Conservation (phyloP, 331 rosid genomes). For the Malus hybrid region DNA sequence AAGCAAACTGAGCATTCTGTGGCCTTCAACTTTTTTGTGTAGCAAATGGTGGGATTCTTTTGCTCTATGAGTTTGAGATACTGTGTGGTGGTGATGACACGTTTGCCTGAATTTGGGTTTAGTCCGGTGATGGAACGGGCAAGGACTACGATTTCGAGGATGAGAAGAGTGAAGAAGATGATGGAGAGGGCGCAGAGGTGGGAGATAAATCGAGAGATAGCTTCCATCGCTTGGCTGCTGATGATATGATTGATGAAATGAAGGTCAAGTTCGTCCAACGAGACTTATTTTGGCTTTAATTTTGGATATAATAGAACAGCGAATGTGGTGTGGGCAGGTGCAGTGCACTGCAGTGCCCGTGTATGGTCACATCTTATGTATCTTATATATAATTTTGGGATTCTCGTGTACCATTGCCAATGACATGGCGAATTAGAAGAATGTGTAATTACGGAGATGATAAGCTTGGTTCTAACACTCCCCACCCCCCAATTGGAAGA, state of each 20-base stretch:
- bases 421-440: neutral
- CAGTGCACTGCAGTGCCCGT: neutral
- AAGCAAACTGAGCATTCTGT: constrained; percentile 76
- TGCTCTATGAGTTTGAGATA: constrained; percentile 68
- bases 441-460: too few relatives aligned
- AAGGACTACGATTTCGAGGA: constrained; percentile 45
- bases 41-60: constrained; percentile 49
- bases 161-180: constrained; percentile 44
- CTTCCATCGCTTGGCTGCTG: constrained; percentile 34
- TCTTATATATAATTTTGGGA: neutral
- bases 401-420: neutral
- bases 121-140: constrained; percentile 30
- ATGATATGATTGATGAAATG: neutral
- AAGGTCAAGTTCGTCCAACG: neutral
- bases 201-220: constrained; percentile 49
- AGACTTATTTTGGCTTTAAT: neutral
- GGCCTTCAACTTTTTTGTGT: constrained; percentile 14
- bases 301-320: constrained; percentile 15
- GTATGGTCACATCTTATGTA: neutral
- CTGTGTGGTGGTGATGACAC: constrained; percentile 45
- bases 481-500: too few relatives aligned
- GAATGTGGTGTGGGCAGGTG: neutral
- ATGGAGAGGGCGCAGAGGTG: constrained; percentile 46
- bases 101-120: constrained; percentile 29
- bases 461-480: too few relatives aligned